A percentile compares a stretch with the other conserved stretches of the same genome.
These are phyloP conservation scores for Talaromyces adpressus DNA, from an alignment of 495 filamentous ascomycete species.

Conservation along the genomic window DNA sequence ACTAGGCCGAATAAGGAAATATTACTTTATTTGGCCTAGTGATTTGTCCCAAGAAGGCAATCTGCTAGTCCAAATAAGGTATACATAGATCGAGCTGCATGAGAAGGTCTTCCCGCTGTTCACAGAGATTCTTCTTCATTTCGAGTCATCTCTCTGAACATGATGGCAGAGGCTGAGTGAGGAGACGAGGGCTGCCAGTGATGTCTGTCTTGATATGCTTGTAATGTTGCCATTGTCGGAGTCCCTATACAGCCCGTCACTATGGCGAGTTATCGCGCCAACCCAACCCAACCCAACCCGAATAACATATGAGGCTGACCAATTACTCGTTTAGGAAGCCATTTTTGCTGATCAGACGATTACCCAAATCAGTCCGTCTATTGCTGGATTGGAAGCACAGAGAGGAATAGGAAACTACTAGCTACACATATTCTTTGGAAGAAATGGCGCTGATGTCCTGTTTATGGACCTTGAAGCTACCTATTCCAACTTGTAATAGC, in stretches of 20 bases:
- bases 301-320: neutral
- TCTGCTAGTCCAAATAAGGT: neutral
- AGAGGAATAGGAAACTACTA: slow-evolving; percentile 2
- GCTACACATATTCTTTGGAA: neutral
- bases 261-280: neutral
- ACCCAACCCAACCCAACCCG: no score
- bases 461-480: neutral
- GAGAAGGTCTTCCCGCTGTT: neutral
- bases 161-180: no score
- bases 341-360: neutral
- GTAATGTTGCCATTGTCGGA: no score
- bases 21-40: neutral
- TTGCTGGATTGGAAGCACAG: neutral
- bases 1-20: neutral
- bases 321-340: neutral
- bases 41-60: neutral
- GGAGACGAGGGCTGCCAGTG: neutral
- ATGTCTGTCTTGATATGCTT: neutral
- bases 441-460: neutral
- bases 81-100: neutral
- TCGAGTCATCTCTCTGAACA: neutral
- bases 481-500: neutral
- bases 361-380: neutral
- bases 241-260: neutral
- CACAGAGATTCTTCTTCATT: neutral